Percentiles rank a stretch among this genome's conserved stretches.
Conservation (phyloP, 1,284 basidiomycete genomes). For the Sphagnurus paluster region DNA sequence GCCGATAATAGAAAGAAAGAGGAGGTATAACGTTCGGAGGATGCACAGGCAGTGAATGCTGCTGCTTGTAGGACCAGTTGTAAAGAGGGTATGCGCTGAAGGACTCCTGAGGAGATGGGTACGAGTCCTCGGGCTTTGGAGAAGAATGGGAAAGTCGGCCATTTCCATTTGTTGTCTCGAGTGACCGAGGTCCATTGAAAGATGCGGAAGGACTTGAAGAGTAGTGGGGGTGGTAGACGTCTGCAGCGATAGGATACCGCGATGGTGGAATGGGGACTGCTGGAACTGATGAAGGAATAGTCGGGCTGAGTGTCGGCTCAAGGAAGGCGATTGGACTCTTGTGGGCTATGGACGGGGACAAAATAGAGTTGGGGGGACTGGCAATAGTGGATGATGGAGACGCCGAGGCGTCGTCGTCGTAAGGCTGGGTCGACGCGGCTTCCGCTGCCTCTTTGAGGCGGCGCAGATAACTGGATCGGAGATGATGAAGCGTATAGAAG, state of each 20-base stretch:
- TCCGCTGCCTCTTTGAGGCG: conserved; percentile 77
- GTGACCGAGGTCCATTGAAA: conserved; percentile 31
- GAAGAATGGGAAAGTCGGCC: conserved; percentile 26
- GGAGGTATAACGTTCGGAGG: conserved; percentile 60
- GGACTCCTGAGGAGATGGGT: conserved; percentile 46
- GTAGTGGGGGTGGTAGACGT: conserved; percentile 61
- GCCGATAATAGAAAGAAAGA: conserved; percentile 67
- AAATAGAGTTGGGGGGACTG: conserved; percentile 49
- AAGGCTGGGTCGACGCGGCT: conserved; percentile 43
- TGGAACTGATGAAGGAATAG: conserved; percentile 36
- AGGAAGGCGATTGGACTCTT: conserved; percentile 51
- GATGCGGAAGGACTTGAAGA: conserved; percentile 41
- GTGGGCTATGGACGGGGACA: conserved; percentile 47
- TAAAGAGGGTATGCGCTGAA: conserved; percentile 65
- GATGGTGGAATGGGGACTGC: conserved; percentile 58
- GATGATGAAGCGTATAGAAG: background rate
- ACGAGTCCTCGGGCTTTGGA: conserved; percentile 47
- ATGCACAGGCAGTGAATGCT: conserved; percentile 48
- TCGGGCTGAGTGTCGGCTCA: conserved; percentile 46
- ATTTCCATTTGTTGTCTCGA: conserved; percentile 35
- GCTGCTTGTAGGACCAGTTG: conserved; percentile 72
- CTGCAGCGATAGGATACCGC: conserved; percentile 68
- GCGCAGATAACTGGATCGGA: conserved; percentile 60
- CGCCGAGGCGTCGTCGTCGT: conserved; percentile 37
- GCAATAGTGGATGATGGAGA: conserved; percentile 52